Percentiles rank a stretch among this genome's conserved stretches.
These are phyloP conservation scores for Benincasa hispida DNA, from an alignment of 306 rosid species.

Conservation along the genomic window DNA sequence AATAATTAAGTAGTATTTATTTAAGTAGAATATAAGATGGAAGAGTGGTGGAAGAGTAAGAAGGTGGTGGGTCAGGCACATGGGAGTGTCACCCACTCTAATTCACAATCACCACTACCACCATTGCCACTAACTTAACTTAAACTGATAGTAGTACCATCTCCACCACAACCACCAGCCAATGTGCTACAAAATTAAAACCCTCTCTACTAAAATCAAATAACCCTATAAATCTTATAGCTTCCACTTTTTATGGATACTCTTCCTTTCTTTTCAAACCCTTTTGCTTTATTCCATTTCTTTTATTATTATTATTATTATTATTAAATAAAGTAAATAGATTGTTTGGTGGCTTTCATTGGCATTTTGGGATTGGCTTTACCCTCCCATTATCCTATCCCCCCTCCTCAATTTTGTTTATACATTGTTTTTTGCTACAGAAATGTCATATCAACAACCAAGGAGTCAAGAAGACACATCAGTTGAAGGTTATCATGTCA, in stretches of 20 bases:
- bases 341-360: neutral
- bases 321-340: neutral
- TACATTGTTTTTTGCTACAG: neutral
- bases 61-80: conserved; percentile 58
- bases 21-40: too few species aligned
- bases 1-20: too few species aligned
- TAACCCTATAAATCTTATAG: neutral
- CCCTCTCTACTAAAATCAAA: neutral
- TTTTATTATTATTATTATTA: neutral
- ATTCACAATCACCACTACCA: neutral
- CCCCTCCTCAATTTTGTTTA: neutral
- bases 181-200: neutral
- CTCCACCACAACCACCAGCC: neutral
- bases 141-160: neutral
- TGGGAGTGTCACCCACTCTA: conserved; percentile 72
- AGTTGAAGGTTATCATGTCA: too few species aligned
- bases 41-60: neutral
- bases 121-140: neutral
- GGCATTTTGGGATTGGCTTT: neutral
- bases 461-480: too few species aligned
- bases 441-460: too few species aligned
- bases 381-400: neutral
- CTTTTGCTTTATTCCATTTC: neutral
- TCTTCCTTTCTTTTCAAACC: neutral
- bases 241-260: neutral